Conservation (phyloP, 2,329 filamentous ascomycete species). For the Rasamsonia emersonii region DNA sequence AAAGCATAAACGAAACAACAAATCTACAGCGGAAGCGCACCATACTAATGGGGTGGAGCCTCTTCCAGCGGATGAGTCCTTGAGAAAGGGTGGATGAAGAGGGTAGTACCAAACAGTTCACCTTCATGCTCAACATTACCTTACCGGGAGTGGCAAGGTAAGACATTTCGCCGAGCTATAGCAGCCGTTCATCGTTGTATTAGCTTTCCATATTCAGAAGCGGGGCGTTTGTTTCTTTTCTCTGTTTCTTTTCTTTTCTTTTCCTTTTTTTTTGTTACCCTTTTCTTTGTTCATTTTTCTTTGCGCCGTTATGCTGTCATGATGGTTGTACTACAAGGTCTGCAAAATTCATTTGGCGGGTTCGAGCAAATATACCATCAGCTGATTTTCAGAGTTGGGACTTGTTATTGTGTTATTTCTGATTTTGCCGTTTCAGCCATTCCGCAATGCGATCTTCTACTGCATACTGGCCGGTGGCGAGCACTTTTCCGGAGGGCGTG, state of each 20-base stretch:
- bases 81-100: slow-evolving; percentile 39
- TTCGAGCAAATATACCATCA: too few species aligned
- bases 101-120: slow-evolving; percentile 3
- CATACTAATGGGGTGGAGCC: slow-evolving; percentile 25
- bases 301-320: not conserved
- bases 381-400: too few species aligned
- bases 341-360: too few species aligned
- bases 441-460: slow-evolving; percentile 1
- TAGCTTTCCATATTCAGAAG: slow-evolving; percentile 3
- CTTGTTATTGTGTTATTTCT: too few species aligned
- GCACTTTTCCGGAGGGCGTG: slow-evolving; percentile 6
- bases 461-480: slow-evolving; percentile 2
- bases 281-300: slow-evolving; percentile 9
- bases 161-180: slow-evolving; percentile 3
- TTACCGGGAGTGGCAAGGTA: slow-evolving; percentile 6
- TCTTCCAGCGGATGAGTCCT: slow-evolving; percentile 33
- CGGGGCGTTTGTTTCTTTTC: slow-evolving; percentile 6
- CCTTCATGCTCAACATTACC: too few species aligned
- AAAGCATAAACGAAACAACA: slow-evolving; percentile 31
- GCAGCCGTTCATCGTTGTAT: slow-evolving; percentile 6
- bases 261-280: slow-evolving; percentile 7
- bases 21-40: slow-evolving; percentile 24
- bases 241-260: slow-evolving; percentile 10
- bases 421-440: not conserved
- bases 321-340: too few species aligned